Conservation (phyloP, 495 filamentous ascomycete species). For the Xylaria grammica region DNA sequence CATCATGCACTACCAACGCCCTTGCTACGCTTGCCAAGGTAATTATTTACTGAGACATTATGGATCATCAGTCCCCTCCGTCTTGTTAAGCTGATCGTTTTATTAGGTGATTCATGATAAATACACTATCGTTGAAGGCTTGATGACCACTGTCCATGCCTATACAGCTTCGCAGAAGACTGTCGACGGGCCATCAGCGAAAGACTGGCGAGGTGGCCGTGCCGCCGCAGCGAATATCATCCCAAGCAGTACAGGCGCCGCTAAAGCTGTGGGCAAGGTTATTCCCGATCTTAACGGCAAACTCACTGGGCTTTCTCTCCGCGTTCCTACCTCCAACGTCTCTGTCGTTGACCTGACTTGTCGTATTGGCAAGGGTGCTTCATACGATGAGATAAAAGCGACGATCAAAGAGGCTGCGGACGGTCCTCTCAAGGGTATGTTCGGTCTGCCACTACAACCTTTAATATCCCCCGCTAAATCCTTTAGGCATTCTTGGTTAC, state of each 20-base stretch:
- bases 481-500: conserved; percentile 82
- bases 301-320: conserved; percentile 99
- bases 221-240: conserved; percentile 99
- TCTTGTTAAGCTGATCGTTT: background rate
- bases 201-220: conserved; percentile 99
- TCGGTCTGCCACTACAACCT: background rate
- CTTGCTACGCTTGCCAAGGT: conserved; percentile 99
- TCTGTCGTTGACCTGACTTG: conserved; percentile 97
- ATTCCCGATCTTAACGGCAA: conserved; percentile 97
- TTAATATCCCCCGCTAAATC: background rate
- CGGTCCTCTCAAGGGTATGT: conserved; percentile 81
- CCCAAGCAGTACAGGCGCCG: conserved; percentile 97
- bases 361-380: conserved; percentile 87
- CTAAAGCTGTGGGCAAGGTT: conserved; percentile 99
- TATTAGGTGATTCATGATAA: conserved; percentile 78
- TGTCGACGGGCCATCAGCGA: conserved; percentile 93
- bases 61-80: no score
- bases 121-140: conserved; percentile 94
- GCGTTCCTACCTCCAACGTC: conserved; percentile 98
- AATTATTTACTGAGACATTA: no score
- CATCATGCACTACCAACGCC: conserved; percentile 99
- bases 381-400: conserved; percentile 93
- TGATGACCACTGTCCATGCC: conserved; percentile 99
- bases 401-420: conserved; percentile 87
- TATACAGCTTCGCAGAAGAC: conserved; percentile 99